Percentiles rank a stretch among this genome's conserved stretches.
Conservation (phyloP, 2,329 filamentous ascomycete species). For the Cladosporium sp. region DNA sequence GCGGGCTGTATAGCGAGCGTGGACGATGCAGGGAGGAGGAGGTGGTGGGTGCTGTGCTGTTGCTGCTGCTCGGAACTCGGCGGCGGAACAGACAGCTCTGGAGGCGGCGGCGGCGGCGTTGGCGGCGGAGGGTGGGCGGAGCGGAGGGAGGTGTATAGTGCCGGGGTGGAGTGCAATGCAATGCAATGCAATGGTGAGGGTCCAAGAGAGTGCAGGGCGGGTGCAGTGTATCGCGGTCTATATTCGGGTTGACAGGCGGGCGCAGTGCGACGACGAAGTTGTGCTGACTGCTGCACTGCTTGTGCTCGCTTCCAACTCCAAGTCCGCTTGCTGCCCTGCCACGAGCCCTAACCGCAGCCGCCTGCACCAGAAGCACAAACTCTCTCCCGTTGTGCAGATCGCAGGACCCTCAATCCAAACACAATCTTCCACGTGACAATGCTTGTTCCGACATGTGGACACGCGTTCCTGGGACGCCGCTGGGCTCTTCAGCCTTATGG, state of each 20-base stretch:
- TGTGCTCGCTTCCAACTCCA: background rate
- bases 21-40: constrained; percentile 15
- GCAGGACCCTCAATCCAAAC: background rate
- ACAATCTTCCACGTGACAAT: background rate
- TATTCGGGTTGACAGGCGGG: constrained; percentile 3
- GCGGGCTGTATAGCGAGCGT: constrained; percentile 22
- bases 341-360: background rate
- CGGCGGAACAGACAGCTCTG: background rate
- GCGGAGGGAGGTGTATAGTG: background rate
- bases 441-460: background rate
- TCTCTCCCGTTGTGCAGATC: background rate
- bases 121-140: background rate
- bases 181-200: background rate
- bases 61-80: constrained; percentile 2
- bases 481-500: background rate
- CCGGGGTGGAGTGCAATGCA: constrained; percentile 2
- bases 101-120: background rate
- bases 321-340: background rate
- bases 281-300: background rate
- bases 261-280: background rate
- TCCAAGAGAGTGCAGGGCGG: background rate
- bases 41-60: background rate
- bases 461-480: background rate
- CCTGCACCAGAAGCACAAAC: background rate
- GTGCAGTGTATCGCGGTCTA: background rate